Conservation (phyloP, 148 eudicot species). For the Fagopyrum tataricum region DNA sequence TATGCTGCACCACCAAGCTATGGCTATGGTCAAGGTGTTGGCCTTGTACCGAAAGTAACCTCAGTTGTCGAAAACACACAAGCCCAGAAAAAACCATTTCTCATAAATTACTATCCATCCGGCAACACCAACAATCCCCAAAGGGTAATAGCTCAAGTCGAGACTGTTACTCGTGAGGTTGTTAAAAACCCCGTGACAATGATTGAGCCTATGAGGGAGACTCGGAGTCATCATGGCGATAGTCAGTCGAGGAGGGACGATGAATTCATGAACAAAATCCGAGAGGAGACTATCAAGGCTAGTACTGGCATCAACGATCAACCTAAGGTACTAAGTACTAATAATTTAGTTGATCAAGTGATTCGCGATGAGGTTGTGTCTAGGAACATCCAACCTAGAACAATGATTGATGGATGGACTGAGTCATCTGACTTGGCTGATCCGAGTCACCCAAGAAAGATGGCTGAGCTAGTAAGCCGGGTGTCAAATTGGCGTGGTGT, state of each 20-base stretch:
- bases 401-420: background rate
- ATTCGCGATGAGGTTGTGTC: background rate
- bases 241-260: conserved; percentile 1
- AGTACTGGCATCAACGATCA: background rate
- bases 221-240: background rate
- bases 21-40: background rate
- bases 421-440: background rate
- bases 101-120: conserved; percentile 6
- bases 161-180: conserved; percentile 2
- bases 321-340: background rate
- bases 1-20: conserved; percentile 9
- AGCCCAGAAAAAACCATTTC: background rate
- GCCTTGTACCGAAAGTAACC: background rate
- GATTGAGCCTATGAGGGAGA: background rate
- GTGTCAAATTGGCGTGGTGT: conserved; percentile 1
- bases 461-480: background rate
- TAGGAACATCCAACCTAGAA: background rate
- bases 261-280: conserved; percentile 5
- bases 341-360: background rate
- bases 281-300: conserved; percentile 6
- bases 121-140: conserved; percentile 12
- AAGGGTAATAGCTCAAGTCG: conserved; percentile 4
- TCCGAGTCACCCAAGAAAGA: conserved; percentile 6
- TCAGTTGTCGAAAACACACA: background rate
- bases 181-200: background rate